These are phyloP conservation scores for Cicer pinnatifidum DNA, from an alignment of 306 rosid genomes.

Conservation along the genomic window DNA sequence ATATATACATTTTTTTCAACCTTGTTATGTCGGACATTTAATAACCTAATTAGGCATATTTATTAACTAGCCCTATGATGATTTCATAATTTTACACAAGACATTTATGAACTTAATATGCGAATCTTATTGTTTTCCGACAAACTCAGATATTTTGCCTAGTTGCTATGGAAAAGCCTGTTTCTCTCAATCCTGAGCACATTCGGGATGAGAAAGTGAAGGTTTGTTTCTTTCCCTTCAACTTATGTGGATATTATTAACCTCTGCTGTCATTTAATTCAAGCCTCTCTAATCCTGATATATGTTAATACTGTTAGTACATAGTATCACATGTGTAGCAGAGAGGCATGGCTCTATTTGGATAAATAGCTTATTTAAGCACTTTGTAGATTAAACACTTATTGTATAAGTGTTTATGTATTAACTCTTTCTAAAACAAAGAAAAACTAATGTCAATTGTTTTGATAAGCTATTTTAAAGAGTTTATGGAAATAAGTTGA, in stretches of 20 bases:
- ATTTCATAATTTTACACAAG: slow-evolving; percentile 2
- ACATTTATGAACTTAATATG: slow-evolving; percentile 29
- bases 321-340: background rate
- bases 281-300: background rate
- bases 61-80: slow-evolving; percentile 8
- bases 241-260: slow-evolving; percentile 14
- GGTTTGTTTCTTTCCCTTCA: slow-evolving; percentile 55
- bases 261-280: slow-evolving; percentile 10
- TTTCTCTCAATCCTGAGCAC: slow-evolving; percentile 92
- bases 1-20: slow-evolving; percentile 3
- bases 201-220: slow-evolving; percentile 98
- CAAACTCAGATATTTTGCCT: slow-evolving; percentile 83
- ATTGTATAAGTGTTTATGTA: too few relatives aligned
- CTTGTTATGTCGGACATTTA: slow-evolving; percentile 29
- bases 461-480: too few relatives aligned
- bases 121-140: slow-evolving; percentile 31
- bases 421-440: too few relatives aligned
- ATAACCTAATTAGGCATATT: slow-evolving; percentile 15
- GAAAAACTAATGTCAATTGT: too few relatives aligned
- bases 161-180: slow-evolving; percentile 96
- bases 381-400: too few relatives aligned
- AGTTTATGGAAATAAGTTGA: too few relatives aligned
- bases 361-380: too few relatives aligned
- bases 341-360: background rate
- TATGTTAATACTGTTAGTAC: slow-evolving; percentile 1